phyloP scores from a whole-genome alignment of 2,329 filamentous ascomycete genomes.

The Trematosphaeria pertusa region DNA sequence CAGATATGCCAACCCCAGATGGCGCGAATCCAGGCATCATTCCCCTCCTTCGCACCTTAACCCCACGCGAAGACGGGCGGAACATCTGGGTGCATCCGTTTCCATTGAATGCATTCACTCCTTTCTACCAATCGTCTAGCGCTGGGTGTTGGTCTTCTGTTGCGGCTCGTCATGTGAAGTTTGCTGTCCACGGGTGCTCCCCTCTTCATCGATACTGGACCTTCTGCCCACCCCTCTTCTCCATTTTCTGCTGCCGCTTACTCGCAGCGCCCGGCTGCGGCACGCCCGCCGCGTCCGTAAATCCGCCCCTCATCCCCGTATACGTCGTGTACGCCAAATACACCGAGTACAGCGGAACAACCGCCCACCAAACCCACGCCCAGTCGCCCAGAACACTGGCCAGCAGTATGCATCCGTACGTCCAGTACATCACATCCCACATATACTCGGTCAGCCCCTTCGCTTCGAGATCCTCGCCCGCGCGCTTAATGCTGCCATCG shows the following conservation, averaged over 20 bases:
- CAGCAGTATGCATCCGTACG: conserved; percentile 77
- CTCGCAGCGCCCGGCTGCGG: conserved; percentile 46
- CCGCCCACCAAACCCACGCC: conserved; percentile 69
- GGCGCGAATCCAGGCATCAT: no score
- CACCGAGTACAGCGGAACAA: conserved; percentile 56
- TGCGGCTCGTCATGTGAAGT: neutral
- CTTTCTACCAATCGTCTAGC: no score
- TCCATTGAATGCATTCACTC: no score
- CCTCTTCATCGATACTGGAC: conserved; percentile 53
- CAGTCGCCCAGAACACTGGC: conserved; percentile 82
- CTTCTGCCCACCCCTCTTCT: conserved; percentile 59
- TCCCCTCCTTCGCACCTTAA: no score
- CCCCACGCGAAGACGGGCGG: no score
- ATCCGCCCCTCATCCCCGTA: conserved; percentile 52
- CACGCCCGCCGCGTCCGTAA: conserved; percentile 50
- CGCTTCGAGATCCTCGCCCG: conserved; percentile 88
- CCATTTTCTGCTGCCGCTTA: conserved; percentile 59
- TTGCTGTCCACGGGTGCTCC: neutral
- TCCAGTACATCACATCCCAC: conserved; percentile 97
- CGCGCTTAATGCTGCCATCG: conserved; percentile 67
- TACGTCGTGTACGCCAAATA: conserved; percentile 57
- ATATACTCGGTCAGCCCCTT: conserved; percentile 94
- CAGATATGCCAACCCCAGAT: no score
- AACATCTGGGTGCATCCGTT: no score
- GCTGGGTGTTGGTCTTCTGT: no score